These are phyloP conservation scores for Lentinula guzmanii DNA, from an alignment of 768 basidiomycete species.

Conservation along the genomic window DNA sequence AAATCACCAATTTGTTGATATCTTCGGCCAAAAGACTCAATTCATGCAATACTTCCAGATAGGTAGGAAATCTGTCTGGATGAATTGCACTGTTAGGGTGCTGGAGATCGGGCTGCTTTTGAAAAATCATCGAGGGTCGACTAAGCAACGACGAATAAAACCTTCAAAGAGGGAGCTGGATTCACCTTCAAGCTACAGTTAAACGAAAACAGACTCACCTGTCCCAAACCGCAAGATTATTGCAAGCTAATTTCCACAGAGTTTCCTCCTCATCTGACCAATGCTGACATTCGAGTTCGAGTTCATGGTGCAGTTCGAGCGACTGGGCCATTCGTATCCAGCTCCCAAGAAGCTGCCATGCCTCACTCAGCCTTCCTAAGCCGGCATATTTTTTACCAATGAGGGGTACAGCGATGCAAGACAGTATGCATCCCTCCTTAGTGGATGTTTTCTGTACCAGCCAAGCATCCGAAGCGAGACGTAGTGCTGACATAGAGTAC, in stretches of 20 bases:
- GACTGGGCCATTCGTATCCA: conserved; percentile 33
- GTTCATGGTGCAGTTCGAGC: conserved; percentile 39
- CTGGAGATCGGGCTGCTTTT: not conserved
- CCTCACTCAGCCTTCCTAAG: conserved; percentile 42
- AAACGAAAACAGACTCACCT: conserved; percentile 23
- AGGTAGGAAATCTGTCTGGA: not conserved
- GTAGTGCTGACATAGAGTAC: conserved; percentile 37
- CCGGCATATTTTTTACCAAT: conserved; percentile 40
- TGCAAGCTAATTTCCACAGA: conserved; percentile 37
- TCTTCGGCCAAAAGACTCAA: not conserved
- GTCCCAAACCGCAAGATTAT: conserved; percentile 36
- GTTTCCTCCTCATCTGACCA: conserved; percentile 37
- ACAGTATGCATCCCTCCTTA: conserved; percentile 39
- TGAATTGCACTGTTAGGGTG: not conserved
- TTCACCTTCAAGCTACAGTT: not conserved
- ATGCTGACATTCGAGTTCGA: conserved; percentile 27
- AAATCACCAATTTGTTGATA: not conserved
- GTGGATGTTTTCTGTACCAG: conserved; percentile 28
- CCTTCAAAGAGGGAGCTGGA: not conserved
- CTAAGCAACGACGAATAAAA: not conserved
- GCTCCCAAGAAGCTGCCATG: conserved; percentile 39
- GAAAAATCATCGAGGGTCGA: not conserved
- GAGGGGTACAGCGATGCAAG: conserved; percentile 39
- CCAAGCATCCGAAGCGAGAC: conserved; percentile 39
- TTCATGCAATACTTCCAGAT: not conserved